A percentile compares a stretch with the other conserved stretches of the same genome.
These are phyloP conservation scores for Annulohypoxylon truncatum DNA, from an alignment of 2,329 filamentous ascomycete species.

Conservation along the genomic window DNA sequence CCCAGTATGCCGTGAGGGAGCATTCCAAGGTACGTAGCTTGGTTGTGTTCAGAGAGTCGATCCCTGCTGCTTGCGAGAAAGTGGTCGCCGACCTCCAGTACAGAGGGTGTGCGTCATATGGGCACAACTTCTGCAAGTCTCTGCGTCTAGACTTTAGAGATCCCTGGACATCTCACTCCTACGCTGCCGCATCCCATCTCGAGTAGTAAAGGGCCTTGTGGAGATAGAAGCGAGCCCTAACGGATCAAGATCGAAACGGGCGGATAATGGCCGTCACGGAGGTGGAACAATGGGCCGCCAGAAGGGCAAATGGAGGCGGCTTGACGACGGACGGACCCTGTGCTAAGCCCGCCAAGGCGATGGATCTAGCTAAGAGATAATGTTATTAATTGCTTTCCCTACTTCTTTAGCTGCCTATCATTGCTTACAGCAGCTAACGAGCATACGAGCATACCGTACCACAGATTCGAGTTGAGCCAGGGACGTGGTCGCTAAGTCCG, in stretches of 20 bases:
- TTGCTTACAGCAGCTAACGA: constrained; percentile 26
- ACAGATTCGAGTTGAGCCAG: constrained; percentile 20
- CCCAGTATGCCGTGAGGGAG: constrained; percentile 36
- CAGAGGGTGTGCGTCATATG: constrained; percentile 42
- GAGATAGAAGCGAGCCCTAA: constrained; percentile 21
- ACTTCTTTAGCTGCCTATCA: constrained; percentile 18
- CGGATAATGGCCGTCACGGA: constrained; percentile 21
- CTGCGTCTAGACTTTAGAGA: constrained; percentile 42
- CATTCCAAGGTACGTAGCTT: constrained; percentile 38
- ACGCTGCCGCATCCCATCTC: constrained; percentile 33
- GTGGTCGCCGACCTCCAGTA: constrained; percentile 41
- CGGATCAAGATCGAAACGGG: constrained; percentile 10
- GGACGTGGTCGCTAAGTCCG: constrained; percentile 25
- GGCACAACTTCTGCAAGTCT: constrained; percentile 42
- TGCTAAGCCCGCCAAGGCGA: constrained; percentile 35
- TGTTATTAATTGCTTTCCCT: constrained; percentile 36
- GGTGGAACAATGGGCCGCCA: constrained; percentile 13
- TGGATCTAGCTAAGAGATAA: constrained; percentile 25
- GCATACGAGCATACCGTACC: constrained; percentile 6
- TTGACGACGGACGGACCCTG: constrained; percentile 27
- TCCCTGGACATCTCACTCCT: constrained; percentile 36
- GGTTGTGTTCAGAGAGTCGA: constrained; percentile 33
- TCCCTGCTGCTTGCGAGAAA: constrained; percentile 41
- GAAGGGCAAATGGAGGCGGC: constrained; percentile 22
- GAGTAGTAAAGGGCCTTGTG: constrained; percentile 23